Evolutionary conservation across 2,329 filamentous ascomycete species (phyloP), one percentile per base, ranked within the genome.

Genomic region (Ophiostoma triangulosporum): DNA sequence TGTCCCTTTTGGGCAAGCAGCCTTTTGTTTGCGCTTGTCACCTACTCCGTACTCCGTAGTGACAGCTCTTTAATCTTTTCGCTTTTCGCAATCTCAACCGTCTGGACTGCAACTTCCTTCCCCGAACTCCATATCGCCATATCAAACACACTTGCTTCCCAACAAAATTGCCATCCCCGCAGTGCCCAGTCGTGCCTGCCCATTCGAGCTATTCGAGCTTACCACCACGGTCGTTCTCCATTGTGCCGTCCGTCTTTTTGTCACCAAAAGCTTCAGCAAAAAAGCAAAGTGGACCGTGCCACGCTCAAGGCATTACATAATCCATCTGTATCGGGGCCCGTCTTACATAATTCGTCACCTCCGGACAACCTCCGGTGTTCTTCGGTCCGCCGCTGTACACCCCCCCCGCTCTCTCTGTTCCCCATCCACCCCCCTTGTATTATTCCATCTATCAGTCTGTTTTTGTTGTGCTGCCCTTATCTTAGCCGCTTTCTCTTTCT

Each of bases 321-420:
- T n/a, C n/a, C n/a, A n/a, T n/a, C n/a, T n/a, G n/a, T n/a, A n/a
- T n/a, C n/a, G n/a, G n/a, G 27, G 3, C 52, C 24, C 46, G 32
- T 32, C 26, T 12, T 22, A 45, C 26, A 12, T 12, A 36, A 9
- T 24, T 11, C 36, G 22, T 29, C 32, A 38, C 45, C 24, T n/a
- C 38, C 52, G 56, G 52, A 56, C 56, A 56, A 57, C 52, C 55
- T 50, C 55, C 43, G 50, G 48, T 50, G 22, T 45, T 43, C 38
- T 29, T 36, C 35, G 36, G 46, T 36, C 36, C 50, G 11, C 35
- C 49, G 33, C 26, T 43, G 32, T 29, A 9, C 46, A 32, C 26
- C 26, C 48, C 51, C 38, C 51, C 14, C 43, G 17, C 27, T 22
- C 45, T 29, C 22, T 45, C 22, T 12, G 40, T 35, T 33, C 15